A percentile compares a stretch with the other conserved stretches of the same genome.
phyloP scores from a whole-genome alignment of 1,284 basidiomycete species.

The Ceratobasidium sp. region DNA sequence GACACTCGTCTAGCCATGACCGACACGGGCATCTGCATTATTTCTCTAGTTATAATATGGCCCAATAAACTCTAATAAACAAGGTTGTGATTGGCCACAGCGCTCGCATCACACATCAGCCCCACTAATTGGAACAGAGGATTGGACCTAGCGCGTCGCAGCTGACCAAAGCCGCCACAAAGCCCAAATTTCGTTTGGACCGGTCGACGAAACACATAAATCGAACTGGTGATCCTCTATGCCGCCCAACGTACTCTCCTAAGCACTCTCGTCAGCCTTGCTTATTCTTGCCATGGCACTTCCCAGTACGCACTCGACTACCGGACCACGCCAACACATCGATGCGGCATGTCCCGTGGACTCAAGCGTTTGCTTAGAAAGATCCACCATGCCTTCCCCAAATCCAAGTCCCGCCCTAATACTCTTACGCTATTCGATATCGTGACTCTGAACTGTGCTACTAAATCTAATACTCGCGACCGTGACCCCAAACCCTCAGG shows the following conservation, averaged over 20 bases:
- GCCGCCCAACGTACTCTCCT: background rate
- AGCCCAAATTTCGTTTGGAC: slow-evolving; percentile 14
- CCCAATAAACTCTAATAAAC: background rate
- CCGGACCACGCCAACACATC: slow-evolving; percentile 3
- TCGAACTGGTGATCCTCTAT: background rate
- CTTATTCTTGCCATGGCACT: background rate
- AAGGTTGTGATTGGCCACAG: background rate
- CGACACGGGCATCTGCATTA: background rate
- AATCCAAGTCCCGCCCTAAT: slow-evolving; percentile 13
- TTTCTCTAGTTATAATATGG: background rate
- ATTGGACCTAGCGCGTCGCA: slow-evolving; percentile 8
- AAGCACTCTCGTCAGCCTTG: background rate
- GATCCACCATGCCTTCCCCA: slow-evolving; percentile 3
- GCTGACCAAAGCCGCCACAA: slow-evolving; percentile 8
- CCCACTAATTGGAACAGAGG: slow-evolving; percentile 1
- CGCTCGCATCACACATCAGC: background rate
- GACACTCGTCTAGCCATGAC: background rate
- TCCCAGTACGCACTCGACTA: slow-evolving; percentile 1
- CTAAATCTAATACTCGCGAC: background rate
- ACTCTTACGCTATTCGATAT: slow-evolving; percentile 26
- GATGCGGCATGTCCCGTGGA: slow-evolving; percentile 13
- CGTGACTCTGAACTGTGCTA: background rate
- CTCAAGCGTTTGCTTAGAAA: slow-evolving; percentile 8
- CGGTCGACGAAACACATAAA: slow-evolving; percentile 1
- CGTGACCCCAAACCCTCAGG: background rate